Percentiles rank a stretch among this genome's conserved stretches.
These are phyloP conservation scores for Cladosporium colombiae DNA, from an alignment of 2,329 filamentous ascomycete genomes.

Conservation along the genomic window DNA sequence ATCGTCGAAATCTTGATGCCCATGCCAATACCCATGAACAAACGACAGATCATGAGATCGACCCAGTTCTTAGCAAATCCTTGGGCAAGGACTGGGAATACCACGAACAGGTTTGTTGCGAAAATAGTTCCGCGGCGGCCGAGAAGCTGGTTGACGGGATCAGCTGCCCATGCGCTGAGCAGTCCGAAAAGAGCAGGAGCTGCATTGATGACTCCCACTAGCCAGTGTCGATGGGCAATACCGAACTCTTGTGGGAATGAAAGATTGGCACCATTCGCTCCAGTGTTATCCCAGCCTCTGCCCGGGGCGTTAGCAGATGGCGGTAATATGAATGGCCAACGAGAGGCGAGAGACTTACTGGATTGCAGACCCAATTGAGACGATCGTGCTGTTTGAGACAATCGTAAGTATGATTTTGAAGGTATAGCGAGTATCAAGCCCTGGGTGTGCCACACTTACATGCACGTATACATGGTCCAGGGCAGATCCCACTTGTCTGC, in stretches of 20 bases:
- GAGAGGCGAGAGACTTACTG: conserved; percentile 33
- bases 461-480: conserved; percentile 50
- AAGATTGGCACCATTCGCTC: conserved; percentile 54
- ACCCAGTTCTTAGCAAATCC: conserved; percentile 66
- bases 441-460: conserved; percentile 27
- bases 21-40: conserved; percentile 64
- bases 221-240: conserved; percentile 23
- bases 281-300: conserved; percentile 28
- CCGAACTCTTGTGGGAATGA: conserved; percentile 47
- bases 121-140: conserved; percentile 42
- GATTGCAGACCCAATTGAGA: conserved; percentile 54
- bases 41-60: conserved; percentile 68
- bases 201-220: conserved; percentile 8
- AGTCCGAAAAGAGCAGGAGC: conserved; percentile 8
- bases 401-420: background rate
- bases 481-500: conserved; percentile 53
- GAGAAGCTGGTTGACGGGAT: conserved; percentile 34
- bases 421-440: background rate
- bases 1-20: conserved; percentile 46
- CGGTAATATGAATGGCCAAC: background rate
- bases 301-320: background rate
- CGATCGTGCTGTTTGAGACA: conserved; percentile 40
- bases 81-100: conserved; percentile 55
- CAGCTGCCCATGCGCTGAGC: conserved; percentile 55
- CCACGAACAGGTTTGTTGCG: conserved; percentile 47